These are phyloP conservation scores for Trichosporon sp. DNA, from an alignment of 1,284 basidiomycete genomes.

Conservation along the genomic window DNA sequence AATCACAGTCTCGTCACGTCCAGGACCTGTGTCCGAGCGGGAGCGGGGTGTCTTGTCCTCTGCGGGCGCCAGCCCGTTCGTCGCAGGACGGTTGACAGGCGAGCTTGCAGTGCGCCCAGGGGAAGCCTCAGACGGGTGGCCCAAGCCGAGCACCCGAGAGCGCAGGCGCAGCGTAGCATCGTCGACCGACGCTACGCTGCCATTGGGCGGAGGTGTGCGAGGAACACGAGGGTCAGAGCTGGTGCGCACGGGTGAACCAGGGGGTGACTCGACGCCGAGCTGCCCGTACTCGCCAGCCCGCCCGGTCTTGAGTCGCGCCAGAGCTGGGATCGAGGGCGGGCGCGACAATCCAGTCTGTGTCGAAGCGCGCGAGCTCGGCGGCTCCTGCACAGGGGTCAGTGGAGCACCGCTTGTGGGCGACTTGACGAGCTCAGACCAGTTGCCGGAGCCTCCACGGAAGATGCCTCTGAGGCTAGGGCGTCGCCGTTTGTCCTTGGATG, in stretches of 20 bases:
- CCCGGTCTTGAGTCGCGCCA: slow-evolving; percentile 25
- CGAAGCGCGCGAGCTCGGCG: background rate
- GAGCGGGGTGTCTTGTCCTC: slow-evolving; percentile 26
- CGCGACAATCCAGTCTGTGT: slow-evolving; percentile 16
- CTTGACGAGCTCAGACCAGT: slow-evolving; percentile 47
- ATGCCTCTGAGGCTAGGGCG: slow-evolving; percentile 46
- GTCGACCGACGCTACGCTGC: slow-evolving; percentile 10
- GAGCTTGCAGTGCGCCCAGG: slow-evolving; percentile 26
- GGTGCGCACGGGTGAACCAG: slow-evolving; percentile 16
- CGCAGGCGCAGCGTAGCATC: slow-evolving; percentile 30
- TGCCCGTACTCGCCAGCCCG: slow-evolving; percentile 21
- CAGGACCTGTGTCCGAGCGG: slow-evolving; percentile 22
- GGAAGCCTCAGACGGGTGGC: slow-evolving; percentile 28
- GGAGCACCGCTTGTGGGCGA: slow-evolving; percentile 24
- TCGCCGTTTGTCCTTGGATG: slow-evolving; percentile 28
- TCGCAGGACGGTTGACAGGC: slow-evolving; percentile 10
- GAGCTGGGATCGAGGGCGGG: slow-evolving; percentile 25
- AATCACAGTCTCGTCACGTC: slow-evolving; percentile 32
- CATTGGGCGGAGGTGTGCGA: background rate
- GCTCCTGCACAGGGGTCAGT: slow-evolving; percentile 16
- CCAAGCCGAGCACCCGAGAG: slow-evolving; percentile 28
- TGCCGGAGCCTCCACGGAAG: slow-evolving; percentile 48
- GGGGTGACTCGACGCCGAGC: slow-evolving; percentile 24
- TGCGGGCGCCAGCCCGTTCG: slow-evolving; percentile 1
- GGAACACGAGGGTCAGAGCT: slow-evolving; percentile 4